phyloP scores from a whole-genome alignment of 2,329 filamentous ascomycete species.

The Raffaelea arxii region DNA sequence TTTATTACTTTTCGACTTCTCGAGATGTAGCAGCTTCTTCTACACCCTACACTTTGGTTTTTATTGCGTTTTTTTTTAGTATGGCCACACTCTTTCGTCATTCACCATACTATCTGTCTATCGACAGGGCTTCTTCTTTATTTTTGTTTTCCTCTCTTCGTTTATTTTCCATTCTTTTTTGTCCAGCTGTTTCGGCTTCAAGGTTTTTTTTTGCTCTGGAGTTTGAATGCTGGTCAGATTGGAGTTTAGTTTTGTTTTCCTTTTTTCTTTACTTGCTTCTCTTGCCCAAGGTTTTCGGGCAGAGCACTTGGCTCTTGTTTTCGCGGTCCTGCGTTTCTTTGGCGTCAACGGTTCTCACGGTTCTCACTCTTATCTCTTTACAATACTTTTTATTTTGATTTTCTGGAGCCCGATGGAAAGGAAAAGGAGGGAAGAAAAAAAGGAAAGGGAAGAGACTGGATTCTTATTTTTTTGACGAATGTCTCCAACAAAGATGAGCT shows the following conservation, averaged over 20 bases:
- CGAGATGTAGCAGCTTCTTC: not conserved
- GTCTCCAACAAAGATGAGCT: too few relatives aligned
- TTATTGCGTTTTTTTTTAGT: not conserved
- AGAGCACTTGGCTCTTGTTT: too few relatives aligned
- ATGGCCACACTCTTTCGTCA: not conserved
- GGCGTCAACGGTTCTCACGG: conserved; percentile 19
- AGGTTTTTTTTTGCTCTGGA: too few relatives aligned
- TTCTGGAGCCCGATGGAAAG: conserved; percentile 17
- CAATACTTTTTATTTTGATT: conserved; percentile 17
- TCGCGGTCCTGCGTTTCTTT: conserved; percentile 12
- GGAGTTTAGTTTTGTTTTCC: too few relatives aligned
- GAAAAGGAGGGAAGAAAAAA: conserved; percentile 9
- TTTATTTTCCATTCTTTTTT: not conserved
- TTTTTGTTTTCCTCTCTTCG: not conserved
- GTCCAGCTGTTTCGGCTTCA: not conserved
- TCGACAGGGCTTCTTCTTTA: not conserved
- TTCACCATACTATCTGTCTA: not conserved
- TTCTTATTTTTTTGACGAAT: conserved; percentile 6
- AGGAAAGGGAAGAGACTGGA: conserved; percentile 7
- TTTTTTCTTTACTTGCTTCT: conserved; percentile 3
- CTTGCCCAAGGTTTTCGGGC: conserved; percentile 11
- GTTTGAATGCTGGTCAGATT: too few relatives aligned
- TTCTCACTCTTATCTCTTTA: conserved; percentile 16
- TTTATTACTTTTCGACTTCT: not conserved
- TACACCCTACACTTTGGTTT: not conserved